phyloP scores from a whole-genome alignment of 495 filamentous ascomycete species.

The Aspergillus kassunensis region DNA sequence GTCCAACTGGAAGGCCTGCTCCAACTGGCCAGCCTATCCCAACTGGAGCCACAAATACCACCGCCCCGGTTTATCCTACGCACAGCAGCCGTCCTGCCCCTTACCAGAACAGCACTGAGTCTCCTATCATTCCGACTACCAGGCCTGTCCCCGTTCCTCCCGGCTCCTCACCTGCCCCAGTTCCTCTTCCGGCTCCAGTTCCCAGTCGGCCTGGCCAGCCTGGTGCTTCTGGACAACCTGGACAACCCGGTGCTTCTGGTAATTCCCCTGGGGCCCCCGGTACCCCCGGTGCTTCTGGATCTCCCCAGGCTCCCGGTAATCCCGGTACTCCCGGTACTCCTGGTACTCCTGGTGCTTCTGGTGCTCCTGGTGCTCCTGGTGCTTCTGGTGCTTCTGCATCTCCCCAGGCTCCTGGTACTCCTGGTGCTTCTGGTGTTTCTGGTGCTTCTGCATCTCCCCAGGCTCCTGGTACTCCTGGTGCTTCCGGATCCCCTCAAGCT shows the following conservation, averaged over 20 bases:
- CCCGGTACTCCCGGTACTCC: not conserved
- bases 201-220: not conserved
- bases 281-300: not conserved
- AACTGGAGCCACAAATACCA: not conserved
- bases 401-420: slow-evolving; percentile 3
- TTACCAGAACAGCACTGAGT: slow-evolving; percentile 24
- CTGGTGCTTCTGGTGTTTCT: slow-evolving; percentile 10
- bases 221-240: not conserved
- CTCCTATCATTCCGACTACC: slow-evolving; percentile 8
- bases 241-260: slow-evolving; percentile 2
- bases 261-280: slow-evolving; percentile 3
- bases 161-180: slow-evolving; percentile 7
- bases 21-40: slow-evolving; percentile 11
- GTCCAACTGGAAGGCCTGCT: not conserved
- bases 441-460: slow-evolving; percentile 4
- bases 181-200: slow-evolving; percentile 8
- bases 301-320: slow-evolving; percentile 3
- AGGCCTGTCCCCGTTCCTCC: slow-evolving; percentile 18
- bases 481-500: not conserved
- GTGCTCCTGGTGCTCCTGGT: not conserved
- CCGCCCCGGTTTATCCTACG: not conserved
- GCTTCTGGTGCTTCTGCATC: slow-evolving; percentile 1
- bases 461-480: slow-evolving; percentile 4
- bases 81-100: slow-evolving; percentile 18
- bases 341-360: slow-evolving; percentile 1